Evolutionary conservation across 257 asterid species (phyloP).

Genomic region (Solanum neorickii): DNA sequence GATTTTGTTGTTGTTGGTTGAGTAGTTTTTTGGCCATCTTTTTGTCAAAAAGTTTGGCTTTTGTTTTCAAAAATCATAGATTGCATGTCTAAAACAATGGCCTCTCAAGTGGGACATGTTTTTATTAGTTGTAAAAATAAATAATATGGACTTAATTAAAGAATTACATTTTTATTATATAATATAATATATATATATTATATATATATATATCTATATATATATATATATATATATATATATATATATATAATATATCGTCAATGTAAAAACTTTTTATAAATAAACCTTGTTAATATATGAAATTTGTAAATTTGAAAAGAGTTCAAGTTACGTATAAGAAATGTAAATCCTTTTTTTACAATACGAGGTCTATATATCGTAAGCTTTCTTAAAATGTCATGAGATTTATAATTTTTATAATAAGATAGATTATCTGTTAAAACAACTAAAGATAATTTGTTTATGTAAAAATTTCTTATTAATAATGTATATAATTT

Average conservation of each 20-base stretch:
- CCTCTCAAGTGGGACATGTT: conserved; percentile 50
- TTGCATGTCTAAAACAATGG: conserved; percentile 12
- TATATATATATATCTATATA: too few species aligned
- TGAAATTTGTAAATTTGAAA: not conserved
- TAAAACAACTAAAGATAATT: not conserved
- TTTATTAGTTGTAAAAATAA: not conserved
- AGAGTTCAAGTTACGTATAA: not conserved
- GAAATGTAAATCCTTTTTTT: not conserved
- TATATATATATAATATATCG: not conserved
- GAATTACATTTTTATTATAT: too few species aligned
- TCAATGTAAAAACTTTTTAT: not conserved
- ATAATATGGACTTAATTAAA: not conserved
- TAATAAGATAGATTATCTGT: not conserved
- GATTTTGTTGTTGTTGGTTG: conserved; percentile 24
- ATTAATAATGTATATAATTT: too few species aligned
- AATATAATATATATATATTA: too few species aligned
- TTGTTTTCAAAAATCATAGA: conserved; percentile 31
- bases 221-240: too few species aligned
- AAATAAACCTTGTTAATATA: rapidly evolving
- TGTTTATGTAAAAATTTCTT: rapidly evolving
- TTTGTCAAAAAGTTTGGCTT: conserved; percentile 27
- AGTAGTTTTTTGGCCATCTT: conserved; percentile 26
- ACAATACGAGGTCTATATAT: rapidly evolving
- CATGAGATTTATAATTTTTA: not conserved
- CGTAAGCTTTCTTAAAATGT: not conserved